phyloP scores from a whole-genome alignment of 2,329 filamentous ascomycete species.

The Whalleya microplaca region DNA sequence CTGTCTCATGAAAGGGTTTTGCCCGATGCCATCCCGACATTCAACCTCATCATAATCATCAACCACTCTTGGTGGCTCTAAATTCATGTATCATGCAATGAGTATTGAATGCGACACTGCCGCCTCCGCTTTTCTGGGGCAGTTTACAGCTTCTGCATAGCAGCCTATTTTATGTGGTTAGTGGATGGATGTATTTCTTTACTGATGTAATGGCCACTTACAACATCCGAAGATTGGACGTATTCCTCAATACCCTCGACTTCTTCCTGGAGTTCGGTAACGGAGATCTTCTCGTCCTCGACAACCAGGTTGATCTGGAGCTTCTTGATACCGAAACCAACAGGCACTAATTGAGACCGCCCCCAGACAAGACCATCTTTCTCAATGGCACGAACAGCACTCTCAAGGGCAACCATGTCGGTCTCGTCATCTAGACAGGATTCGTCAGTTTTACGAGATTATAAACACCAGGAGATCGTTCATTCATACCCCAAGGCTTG shows the following conservation, averaged over 20 bases:
- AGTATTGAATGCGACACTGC: conserved; percentile 25
- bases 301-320: conserved; percentile 98
- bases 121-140: conserved; percentile 21
- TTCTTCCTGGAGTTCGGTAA: conserved; percentile 83
- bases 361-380: conserved; percentile 97
- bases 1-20: conserved; percentile 21
- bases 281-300: conserved; percentile 94
- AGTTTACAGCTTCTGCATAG: conserved; percentile 89
- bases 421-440: conserved; percentile 79
- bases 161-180: conserved; percentile 47
- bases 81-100: conserved; percentile 38
- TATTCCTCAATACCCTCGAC: conserved; percentile 87
- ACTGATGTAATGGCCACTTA: conserved; percentile 40
- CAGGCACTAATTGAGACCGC: conserved; percentile 82
- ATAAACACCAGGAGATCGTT: neutral
- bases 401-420: conserved; percentile 82
- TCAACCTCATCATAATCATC: conserved; percentile 38
- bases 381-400: conserved; percentile 78
- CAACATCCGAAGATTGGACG: conserved; percentile 92
- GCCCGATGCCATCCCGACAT: conserved; percentile 28
- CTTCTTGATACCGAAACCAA: conserved; percentile 99
- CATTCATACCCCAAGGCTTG: conserved; percentile 93
- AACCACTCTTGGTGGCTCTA: conserved; percentile 33
- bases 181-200: neutral
- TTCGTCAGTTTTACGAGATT: conserved; percentile 8